Percentiles rank a stretch among this genome's conserved stretches.
Conservation (phyloP, 108 stramenopile genomes). For the Nannochloropsis oceanica region DNA sequence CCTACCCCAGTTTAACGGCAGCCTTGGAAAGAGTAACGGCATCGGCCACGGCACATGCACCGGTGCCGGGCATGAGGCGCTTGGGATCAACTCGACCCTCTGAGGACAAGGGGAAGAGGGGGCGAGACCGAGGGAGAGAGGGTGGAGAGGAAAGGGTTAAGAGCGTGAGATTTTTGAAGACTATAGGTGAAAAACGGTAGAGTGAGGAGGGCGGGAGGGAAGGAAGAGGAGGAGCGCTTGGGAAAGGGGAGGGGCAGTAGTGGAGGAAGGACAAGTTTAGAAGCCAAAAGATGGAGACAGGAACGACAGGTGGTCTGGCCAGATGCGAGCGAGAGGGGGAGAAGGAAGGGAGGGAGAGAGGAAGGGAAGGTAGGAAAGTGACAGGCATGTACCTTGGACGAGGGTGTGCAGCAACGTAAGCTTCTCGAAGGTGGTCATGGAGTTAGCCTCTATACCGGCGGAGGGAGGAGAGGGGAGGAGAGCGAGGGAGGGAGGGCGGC, state of each 20-base stretch:
- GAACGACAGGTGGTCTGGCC: too few relatives aligned
- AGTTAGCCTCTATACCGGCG: background rate
- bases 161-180: background rate
- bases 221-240: too few relatives aligned
- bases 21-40: background rate
- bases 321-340: too few relatives aligned
- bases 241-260: too few relatives aligned
- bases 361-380: background rate
- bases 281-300: too few relatives aligned
- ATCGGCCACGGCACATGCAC: background rate
- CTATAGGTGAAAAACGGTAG: too few relatives aligned
- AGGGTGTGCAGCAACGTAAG: background rate
- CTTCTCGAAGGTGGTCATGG: background rate
- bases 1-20: background rate
- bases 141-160: background rate
- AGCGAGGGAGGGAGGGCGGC: background rate
- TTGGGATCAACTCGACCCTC: background rate
- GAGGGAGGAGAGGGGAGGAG: background rate
- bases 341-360: background rate
- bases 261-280: too few relatives aligned
- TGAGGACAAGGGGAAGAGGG: too few relatives aligned
- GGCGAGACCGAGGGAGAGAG: background rate
- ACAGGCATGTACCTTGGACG: background rate
- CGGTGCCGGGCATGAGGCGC: background rate
- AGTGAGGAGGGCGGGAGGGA: too few relatives aligned